Evolutionary conservation across 305 asterid genomes (phyloP).

Genomic region (Fraxinus xanthoxyloides): DNA sequence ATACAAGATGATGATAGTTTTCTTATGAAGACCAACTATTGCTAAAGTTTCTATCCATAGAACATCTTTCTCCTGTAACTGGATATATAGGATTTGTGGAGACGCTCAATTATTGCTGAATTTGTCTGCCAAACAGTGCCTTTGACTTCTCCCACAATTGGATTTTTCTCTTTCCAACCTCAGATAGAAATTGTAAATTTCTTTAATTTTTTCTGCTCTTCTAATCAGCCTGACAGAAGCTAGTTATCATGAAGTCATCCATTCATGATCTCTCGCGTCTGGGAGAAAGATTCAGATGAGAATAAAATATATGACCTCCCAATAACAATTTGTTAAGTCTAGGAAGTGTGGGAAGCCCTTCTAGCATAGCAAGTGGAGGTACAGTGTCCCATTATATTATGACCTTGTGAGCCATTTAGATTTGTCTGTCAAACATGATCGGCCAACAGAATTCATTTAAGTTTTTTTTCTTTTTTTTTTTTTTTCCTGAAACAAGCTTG

Average conservation of each 20-base stretch:
- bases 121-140: not conserved
- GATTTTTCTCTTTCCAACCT: not conserved
- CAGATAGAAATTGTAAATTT: not conserved
- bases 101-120: not conserved
- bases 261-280: not conserved
- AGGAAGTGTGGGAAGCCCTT: not conserved
- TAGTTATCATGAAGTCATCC: not conserved
- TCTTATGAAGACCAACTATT: not conserved
- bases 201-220: not conserved
- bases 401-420: not conserved
- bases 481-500: not conserved
- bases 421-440: not conserved
- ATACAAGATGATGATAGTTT: not conserved
- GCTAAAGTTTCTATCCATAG: not conserved
- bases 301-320: not conserved
- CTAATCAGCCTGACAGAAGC: not conserved
- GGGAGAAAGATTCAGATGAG: not conserved
- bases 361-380: not conserved
- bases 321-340: not conserved
- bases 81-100: not conserved
- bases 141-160: not conserved
- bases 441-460: not conserved
- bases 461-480: too few relatives aligned
- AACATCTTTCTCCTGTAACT: not conserved
- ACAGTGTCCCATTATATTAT: not conserved